These are phyloP conservation scores for Solanum sitiens DNA, from an alignment of 257 asterid species.

Conservation along the genomic window DNA sequence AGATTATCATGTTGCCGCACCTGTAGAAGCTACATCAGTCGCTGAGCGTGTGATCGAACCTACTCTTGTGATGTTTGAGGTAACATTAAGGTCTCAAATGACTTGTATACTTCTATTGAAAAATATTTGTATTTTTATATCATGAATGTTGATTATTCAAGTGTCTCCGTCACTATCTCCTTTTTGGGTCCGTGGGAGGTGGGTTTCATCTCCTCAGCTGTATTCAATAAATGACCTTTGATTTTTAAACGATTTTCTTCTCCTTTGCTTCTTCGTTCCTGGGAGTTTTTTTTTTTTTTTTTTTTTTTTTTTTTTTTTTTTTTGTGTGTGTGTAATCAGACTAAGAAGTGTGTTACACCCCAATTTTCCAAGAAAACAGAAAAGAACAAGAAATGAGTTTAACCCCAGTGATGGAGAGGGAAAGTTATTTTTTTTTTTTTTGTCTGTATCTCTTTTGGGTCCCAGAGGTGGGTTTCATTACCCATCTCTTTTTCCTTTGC, in stretches of 20 bases:
- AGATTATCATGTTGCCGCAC: conserved; percentile 59
- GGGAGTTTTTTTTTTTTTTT: background rate
- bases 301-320: too few species aligned
- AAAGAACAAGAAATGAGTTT: background rate
- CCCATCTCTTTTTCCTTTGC: background rate
- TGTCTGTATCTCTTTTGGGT: background rate
- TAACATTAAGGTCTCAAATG: conserved; percentile 11
- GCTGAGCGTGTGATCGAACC: conserved; percentile 90
- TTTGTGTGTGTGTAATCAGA: background rate
- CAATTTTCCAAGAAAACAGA: background rate
- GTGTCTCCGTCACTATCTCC: background rate
- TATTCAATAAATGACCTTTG: background rate
- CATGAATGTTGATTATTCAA: background rate
- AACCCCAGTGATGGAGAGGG: background rate
- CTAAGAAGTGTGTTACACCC: background rate
- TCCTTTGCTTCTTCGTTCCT: background rate
- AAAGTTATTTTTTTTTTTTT: background rate
- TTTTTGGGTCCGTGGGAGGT: background rate
- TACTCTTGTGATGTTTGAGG: conserved; percentile 98
- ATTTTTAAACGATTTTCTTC: background rate
- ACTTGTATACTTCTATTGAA: background rate
- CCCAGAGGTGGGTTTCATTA: background rate
- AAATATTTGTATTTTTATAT: background rate
- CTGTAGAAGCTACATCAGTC: conserved; percentile 68
- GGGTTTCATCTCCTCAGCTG: background rate